Conservation (phyloP, 208 protist species). For the Blastocrithidia nonstop region DNA sequence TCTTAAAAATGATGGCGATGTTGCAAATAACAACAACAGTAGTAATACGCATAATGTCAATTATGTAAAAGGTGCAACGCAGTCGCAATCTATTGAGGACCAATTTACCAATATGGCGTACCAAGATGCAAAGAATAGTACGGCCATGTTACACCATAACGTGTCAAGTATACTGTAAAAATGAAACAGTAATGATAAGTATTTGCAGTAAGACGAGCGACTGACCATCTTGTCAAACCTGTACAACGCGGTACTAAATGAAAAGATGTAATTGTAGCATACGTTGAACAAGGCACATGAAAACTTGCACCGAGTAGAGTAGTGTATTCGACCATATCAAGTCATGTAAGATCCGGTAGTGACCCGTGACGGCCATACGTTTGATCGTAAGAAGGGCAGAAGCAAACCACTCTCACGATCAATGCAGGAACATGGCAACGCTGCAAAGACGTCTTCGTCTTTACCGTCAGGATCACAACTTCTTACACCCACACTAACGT, state of each 20-base stretch:
- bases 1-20: too few relatives aligned
- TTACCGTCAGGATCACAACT: too few relatives aligned
- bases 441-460: too few relatives aligned
- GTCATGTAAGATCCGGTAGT: constrained; percentile 76
- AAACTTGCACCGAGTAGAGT: constrained; percentile 24
- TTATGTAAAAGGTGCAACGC: not conserved
- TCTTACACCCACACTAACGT: too few relatives aligned
- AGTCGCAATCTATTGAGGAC: not conserved
- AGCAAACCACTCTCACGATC: too few relatives aligned
- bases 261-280: constrained; percentile 28
- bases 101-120: constrained; percentile 24
- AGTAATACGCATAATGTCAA: not conserved
- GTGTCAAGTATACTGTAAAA: constrained; percentile 21
- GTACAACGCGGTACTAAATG: constrained; percentile 42
- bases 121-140: constrained; percentile 18
- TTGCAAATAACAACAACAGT: not conserved
- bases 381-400: constrained; percentile 75
- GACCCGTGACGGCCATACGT: constrained; percentile 83
- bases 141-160: constrained; percentile 19
- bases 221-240: constrained; percentile 28
- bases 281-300: constrained; percentile 29
- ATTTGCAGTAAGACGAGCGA: too few relatives aligned
- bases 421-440: too few relatives aligned
- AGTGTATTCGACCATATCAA: constrained; percentile 47
- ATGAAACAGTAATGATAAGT: constrained; percentile 14